Evolutionary conservation across 768 basidiomycete genomes (phyloP), one percentile per base, ranked within the genome.

Genomic region (Boletus edulis): DNA sequence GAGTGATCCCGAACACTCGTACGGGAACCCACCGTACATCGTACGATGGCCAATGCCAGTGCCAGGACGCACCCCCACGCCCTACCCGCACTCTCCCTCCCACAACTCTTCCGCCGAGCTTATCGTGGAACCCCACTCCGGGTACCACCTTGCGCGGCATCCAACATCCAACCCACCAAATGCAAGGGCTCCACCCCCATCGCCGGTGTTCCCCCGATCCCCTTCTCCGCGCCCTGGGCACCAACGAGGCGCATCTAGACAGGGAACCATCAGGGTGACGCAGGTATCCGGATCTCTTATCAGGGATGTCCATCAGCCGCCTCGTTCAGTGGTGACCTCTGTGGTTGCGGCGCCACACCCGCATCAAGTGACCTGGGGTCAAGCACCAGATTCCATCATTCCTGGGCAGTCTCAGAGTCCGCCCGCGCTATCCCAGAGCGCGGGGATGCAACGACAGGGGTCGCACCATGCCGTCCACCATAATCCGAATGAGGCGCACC

Each of bases 1-100:
- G 3, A 65, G 67, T 44, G 69, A 70, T 51, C 63, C 69, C 32
- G 67, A 60, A 27, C 59, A 65, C 24, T 15, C 54, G 2, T 58
- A 59, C 42, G 56, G 61, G 29, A 39, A 48, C 13, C 67, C 62
- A 8, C 70, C 69, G 0, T 63, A 69, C 50, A 57, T 57, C 48
- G 38, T 61, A 18, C 58, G n/a, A 17, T 55, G 69, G 59, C 69
- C 69, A 27, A 43, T 60, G 6, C 68, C 69, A 27, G 45, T 60
- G 6, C 68, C 68, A 7, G 61, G 59, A 3, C 68, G 66, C 20
- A 11, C 39, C 38, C 46, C 43, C 11, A 24, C 20, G 22, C 39
- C 57, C 24, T 13, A 37, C 24, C 52, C 32, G 38, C 62, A 11
- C 13, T 51, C 64, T 6, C 42, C 54, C 32, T 62, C 67, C 17